These are phyloP conservation scores for Corymbia citriodora DNA, from an alignment of 441 rosid species.

Conservation along the genomic window DNA sequence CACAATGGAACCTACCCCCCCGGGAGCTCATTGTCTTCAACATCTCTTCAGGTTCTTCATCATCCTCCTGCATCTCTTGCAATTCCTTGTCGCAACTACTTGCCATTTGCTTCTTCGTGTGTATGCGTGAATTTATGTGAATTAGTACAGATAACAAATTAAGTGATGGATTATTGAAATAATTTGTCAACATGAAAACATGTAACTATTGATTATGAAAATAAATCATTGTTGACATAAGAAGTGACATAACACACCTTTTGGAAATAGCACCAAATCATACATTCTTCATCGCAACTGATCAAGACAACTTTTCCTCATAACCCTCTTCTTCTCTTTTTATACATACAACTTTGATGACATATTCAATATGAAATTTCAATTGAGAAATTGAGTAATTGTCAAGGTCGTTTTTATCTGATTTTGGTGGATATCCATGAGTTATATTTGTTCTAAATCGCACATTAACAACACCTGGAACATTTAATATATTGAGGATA, in stretches of 20 bases:
- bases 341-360: not conserved
- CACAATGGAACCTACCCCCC: conserved; percentile 33
- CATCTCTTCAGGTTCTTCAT: conserved; percentile 62
- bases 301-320: not conserved
- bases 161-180: not conserved
- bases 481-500: too few species aligned
- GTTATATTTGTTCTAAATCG: not conserved
- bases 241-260: not conserved
- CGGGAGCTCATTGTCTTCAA: conserved; percentile 57
- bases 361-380: not conserved
- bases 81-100: not conserved
- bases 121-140: not conserved
- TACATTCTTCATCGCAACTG: not conserved
- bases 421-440: not conserved
- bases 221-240: not conserved
- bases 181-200: too few species aligned
- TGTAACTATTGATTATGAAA: not conserved
- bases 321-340: too few species aligned
- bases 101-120: not conserved
- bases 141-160: too few species aligned
- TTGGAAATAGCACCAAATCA: not conserved
- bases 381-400: not conserved
- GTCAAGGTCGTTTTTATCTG: too few species aligned
- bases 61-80: conserved; percentile 53
- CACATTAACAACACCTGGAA: too few species aligned